Conservation (phyloP, 176 grass and related monocot genomes). For the Cocos nucifera region DNA sequence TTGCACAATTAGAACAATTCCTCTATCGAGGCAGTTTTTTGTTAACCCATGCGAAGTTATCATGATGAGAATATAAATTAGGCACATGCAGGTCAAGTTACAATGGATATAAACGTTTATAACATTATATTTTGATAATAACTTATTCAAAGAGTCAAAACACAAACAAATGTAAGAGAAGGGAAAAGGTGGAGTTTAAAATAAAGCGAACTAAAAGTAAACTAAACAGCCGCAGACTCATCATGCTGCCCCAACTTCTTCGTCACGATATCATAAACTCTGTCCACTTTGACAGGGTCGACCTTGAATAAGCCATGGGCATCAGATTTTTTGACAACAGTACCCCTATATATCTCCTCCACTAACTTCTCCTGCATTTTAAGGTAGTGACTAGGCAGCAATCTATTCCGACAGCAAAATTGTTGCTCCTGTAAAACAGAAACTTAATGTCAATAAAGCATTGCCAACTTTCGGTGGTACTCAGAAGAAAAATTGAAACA, state of each 20-base stretch:
- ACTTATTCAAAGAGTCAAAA: no score
- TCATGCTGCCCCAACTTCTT: conserved; percentile 78
- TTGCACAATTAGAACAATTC: no score
- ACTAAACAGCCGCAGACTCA: conserved; percentile 40
- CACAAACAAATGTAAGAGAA: no score
- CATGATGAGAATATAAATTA: no score
- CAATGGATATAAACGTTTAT: no score
- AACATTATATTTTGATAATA: no score
- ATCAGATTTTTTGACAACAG: conserved; percentile 70
- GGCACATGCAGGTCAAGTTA: no score
- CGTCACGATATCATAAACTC: conserved; percentile 70
- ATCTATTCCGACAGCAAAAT: conserved; percentile 68
- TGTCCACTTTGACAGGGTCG: conserved; percentile 71
- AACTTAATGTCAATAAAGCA: background rate
- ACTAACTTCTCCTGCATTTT: conserved; percentile 81
- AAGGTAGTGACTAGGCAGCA: conserved; percentile 73
- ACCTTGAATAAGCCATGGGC: conserved; percentile 78
- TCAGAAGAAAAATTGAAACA: no score
- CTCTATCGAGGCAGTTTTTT: no score
- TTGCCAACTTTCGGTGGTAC: background rate
- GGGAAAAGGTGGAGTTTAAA: no score
- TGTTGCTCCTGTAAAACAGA: conserved; percentile 56
- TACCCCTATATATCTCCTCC: conserved; percentile 86
- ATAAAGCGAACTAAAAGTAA: background rate
- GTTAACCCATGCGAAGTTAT: no score